Conservation (phyloP, 495 filamentous ascomycete species). For the Coniosporium apollinis region DNA sequence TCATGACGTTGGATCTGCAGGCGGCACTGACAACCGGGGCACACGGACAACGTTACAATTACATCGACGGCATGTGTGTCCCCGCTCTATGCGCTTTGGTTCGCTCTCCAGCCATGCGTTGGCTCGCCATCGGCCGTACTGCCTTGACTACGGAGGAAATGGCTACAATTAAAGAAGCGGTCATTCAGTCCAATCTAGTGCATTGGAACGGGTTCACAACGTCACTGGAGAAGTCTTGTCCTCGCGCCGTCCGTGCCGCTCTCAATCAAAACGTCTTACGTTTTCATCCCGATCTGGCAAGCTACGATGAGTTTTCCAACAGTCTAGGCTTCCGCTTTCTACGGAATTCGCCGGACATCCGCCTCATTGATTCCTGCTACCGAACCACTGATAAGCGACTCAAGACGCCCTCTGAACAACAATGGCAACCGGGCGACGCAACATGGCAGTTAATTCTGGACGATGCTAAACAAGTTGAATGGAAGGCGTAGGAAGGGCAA, state of each 20-base stretch:
- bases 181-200: not conserved
- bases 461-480: too few relatives aligned
- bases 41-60: constrained; percentile 23
- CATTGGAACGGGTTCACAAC: not conserved
- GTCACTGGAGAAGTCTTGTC: not conserved
- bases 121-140: not conserved
- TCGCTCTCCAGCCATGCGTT: not conserved
- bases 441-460: too few relatives aligned
- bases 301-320: not conserved
- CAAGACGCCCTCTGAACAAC: too few relatives aligned
- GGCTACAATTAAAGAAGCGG: not conserved
- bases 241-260: not conserved
- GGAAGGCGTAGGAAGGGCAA: too few relatives aligned
- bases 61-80: constrained; percentile 10
- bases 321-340: not conserved
- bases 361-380: not conserved
- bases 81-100: constrained; percentile 1
- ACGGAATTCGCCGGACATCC: not conserved
- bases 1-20: constrained; percentile 18
- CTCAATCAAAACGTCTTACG: not conserved
- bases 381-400: not conserved
- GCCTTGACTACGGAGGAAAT: not conserved
- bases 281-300: not conserved
- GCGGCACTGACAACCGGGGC: constrained; percentile 22
- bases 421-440: too few relatives aligned